Evolutionary conservation across 805 yeast genomes (phyloP).

Genomic region (Naumovozyma castellii): DNA sequence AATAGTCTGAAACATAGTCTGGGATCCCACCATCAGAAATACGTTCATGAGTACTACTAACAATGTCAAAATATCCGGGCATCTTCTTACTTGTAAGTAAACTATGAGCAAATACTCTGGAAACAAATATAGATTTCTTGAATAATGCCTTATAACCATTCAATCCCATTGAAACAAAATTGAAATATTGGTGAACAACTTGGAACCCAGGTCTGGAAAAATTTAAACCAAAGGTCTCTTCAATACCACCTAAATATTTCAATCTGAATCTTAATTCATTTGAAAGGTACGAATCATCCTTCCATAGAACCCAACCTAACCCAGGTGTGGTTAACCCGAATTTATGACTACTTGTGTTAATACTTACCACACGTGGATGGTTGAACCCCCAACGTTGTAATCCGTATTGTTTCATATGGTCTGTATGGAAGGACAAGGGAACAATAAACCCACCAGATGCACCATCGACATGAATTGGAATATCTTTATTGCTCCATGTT

Average conservation of each 20-base stretch:
- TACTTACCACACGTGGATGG: conserved; percentile 65
- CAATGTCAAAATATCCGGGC: conserved; percentile 56
- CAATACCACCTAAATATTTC: conserved; percentile 79
- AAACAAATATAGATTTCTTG: conserved; percentile 55
- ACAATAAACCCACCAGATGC: conserved; percentile 89
- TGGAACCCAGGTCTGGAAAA: conserved; percentile 92
- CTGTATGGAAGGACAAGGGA: conserved; percentile 68
- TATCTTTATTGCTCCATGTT: conserved; percentile 34
- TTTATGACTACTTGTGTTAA: conserved; percentile 88
- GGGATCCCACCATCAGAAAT: conserved; percentile 27
- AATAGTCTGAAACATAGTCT: conserved; percentile 19
- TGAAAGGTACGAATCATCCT: conserved; percentile 54
- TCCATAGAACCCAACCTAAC: conserved; percentile 87
- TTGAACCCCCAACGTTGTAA: conserved; percentile 64
- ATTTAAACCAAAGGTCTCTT: conserved; percentile 77
- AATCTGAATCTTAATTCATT: conserved; percentile 64
- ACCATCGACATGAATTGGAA: conserved; percentile 89
- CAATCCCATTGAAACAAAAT: conserved; percentile 60
- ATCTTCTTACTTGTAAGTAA: conserved; percentile 52
- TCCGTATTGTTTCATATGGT: conserved; percentile 28
- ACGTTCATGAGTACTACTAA: conserved; percentile 69
- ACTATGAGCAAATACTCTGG: conserved; percentile 43
- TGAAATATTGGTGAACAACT: conserved; percentile 79
- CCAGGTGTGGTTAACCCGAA: conserved; percentile 89
- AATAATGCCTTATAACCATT: conserved; percentile 63